Evolutionary conservation across 768 basidiomycete genomes (phyloP), one percentile per base, ranked within the genome.

Genomic region (Mycena metata): DNA sequence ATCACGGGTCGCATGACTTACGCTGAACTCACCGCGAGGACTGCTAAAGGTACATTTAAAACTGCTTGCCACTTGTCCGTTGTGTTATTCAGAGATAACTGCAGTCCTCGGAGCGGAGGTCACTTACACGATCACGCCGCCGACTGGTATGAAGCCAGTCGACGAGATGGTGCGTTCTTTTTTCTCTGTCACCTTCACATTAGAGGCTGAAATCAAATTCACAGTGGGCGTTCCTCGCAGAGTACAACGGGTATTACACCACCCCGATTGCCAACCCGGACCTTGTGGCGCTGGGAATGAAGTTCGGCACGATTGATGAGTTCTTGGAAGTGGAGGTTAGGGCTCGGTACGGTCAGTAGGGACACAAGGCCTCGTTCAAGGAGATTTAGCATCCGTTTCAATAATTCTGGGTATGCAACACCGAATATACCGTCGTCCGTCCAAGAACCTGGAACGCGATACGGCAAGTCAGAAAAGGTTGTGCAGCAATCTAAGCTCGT

Each of bases 181-280:
- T 1, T 39, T 39, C 39, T 39, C 39, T 10, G 2, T 39, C 15
- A n/a, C 5, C 4, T 9, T 51, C 13, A 15, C 8, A 7, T 23
- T 16, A 16, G 1, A 17, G 7, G 3, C n/a, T 6, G 26, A 51
- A 11, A 12, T 51, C 3, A 26, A 51, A 30, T 26, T n/a, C 26
- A 30, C 9, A 39, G 39, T 39, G 39, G 39, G 39, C 10, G 46
- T 58, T 7, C 7, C 41, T 43, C 24, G 23, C 26, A 8, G 57
- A 58, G 24, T 45, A 58, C 57, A 30, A 30, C 12, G 42, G 57
- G 11, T 24, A 43, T 16, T 58, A 45, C 24, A 58, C 57, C 21
- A 58, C 57, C 11, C 57, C 57, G 21, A 41, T 58, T 5, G 42
- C 57, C 23, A 58, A 58, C 21, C 57, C 57, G 23, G 57, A 30